Conservation (phyloP, 2,329 filamentous ascomycete genomes). For the Paraphoma sp. region DNA sequence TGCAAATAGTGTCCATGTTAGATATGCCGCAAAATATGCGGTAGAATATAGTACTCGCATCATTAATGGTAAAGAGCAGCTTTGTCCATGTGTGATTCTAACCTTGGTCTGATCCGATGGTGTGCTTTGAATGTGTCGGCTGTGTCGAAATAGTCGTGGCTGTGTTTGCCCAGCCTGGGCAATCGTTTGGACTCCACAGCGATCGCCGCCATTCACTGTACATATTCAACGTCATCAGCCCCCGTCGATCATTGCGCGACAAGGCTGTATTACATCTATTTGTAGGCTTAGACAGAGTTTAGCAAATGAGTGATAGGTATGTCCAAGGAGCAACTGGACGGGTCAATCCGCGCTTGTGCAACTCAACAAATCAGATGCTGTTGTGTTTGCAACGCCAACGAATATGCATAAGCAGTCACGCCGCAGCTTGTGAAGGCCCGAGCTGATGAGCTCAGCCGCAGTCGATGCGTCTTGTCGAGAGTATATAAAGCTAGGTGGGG, state of each 20-base stretch:
- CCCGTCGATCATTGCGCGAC: neutral
- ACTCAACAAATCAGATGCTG: neutral
- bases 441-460: neutral
- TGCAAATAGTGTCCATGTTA: conserved; percentile 1
- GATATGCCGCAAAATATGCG: neutral
- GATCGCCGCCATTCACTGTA: neutral
- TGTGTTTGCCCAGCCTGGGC: too few species aligned
- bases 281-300: neutral
- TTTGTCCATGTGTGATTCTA: too few species aligned
- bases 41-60: too few species aligned
- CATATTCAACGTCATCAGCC: neutral
- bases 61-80: too few species aligned
- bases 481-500: neutral
- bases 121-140: too few species aligned
- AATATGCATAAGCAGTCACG: neutral
- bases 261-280: neutral
- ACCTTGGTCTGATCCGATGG: too few species aligned
- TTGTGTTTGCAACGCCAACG: neutral
- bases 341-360: neutral
- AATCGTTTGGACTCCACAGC: too few species aligned
- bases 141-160: too few species aligned
- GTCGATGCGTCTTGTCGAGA: neutral
- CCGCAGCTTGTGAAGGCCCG: neutral
- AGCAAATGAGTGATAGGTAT: neutral
- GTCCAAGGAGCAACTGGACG: neutral